A percentile compares a stretch with the other conserved stretches of the same genome.
phyloP scores from a whole-genome alignment of 2,329 filamentous ascomycete species.

The Madurella fahalii region DNA sequence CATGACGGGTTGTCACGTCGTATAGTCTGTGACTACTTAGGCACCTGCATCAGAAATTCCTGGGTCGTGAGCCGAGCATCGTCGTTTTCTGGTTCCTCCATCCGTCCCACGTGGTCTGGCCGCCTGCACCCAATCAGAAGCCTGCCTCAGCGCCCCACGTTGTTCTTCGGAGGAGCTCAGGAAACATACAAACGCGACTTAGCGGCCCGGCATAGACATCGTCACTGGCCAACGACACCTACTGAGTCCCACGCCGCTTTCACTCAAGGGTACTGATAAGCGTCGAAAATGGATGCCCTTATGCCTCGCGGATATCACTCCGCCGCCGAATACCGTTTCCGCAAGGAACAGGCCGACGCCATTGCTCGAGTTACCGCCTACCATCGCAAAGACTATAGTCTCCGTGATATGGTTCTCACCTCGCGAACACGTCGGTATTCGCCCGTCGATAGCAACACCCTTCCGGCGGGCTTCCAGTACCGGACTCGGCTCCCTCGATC shows the following conservation, averaged over 20 bases:
- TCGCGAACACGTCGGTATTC: constrained; percentile 27
- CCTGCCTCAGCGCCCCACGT: too few species aligned
- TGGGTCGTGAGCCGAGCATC: too few species aligned
- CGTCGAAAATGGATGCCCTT: too few species aligned
- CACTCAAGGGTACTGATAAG: too few species aligned
- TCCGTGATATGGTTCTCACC: constrained; percentile 32
- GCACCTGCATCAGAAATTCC: too few species aligned
- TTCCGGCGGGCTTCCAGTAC: constrained; percentile 23
- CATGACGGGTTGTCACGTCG: background rate
- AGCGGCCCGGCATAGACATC: too few species aligned
- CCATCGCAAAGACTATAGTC: constrained; percentile 29
- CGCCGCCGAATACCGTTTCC: constrained; percentile 21
- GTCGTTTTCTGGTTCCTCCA: too few species aligned
- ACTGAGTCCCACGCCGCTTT: background rate
- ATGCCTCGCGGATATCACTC: constrained; percentile 17
- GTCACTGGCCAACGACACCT: background rate
- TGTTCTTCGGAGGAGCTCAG: too few species aligned
- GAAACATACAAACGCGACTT: too few species aligned
- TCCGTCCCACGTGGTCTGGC: too few species aligned
- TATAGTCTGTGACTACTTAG: too few species aligned
- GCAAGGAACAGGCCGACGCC: constrained; percentile 27
- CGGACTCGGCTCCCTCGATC: constrained; percentile 28
- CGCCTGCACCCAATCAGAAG: too few species aligned
- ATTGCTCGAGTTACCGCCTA: constrained; percentile 30
- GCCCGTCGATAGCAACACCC: constrained; percentile 29